Conservation (phyloP, 441 rosid species). For the Adansonia rubrostipa region DNA sequence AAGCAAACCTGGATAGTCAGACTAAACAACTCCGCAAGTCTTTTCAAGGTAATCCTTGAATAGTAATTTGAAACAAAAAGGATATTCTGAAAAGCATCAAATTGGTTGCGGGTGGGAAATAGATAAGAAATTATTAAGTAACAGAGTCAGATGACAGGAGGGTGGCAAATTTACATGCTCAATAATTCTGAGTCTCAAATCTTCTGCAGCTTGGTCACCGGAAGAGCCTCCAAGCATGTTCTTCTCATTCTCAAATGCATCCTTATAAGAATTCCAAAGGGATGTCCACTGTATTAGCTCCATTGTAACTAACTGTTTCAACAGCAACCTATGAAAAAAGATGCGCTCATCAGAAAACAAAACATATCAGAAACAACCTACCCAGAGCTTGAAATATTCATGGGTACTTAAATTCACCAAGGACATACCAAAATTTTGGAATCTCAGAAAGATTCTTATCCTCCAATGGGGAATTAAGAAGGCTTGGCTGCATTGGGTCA, state of each 20-base stretch:
- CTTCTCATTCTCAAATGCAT: constrained; percentile 85
- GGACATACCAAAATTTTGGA: constrained; percentile 75
- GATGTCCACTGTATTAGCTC: constrained; percentile 95
- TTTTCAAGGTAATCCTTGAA: constrained; percentile 78
- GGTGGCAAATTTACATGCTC: constrained; percentile 65
- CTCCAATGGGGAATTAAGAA: constrained; percentile 84
- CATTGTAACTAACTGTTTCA: constrained; percentile 92
- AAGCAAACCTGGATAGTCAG: constrained; percentile 66
- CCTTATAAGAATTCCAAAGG: constrained; percentile 79
- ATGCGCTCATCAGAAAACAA: neutral
- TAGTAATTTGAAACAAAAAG: constrained; percentile 94
- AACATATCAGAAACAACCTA: constrained; percentile 5
- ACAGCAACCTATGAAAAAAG: constrained; percentile 57
- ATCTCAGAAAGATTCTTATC: constrained; percentile 85
- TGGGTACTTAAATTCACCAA: neutral
- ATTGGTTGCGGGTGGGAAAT: neutral
- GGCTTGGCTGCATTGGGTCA: constrained; percentile 95
- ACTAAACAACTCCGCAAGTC: constrained; percentile 86
- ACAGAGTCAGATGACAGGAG: neutral
- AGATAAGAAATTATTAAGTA: neutral
- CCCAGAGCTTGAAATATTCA: neutral
- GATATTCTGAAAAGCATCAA: constrained; percentile 70
- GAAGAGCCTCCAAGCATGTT: constrained; percentile 83
- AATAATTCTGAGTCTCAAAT: constrained; percentile 82
- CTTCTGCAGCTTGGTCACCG: constrained; percentile 89